Conservation (phyloP, 495 filamentous ascomycete genomes). For the Xylaria venustula region DNA sequence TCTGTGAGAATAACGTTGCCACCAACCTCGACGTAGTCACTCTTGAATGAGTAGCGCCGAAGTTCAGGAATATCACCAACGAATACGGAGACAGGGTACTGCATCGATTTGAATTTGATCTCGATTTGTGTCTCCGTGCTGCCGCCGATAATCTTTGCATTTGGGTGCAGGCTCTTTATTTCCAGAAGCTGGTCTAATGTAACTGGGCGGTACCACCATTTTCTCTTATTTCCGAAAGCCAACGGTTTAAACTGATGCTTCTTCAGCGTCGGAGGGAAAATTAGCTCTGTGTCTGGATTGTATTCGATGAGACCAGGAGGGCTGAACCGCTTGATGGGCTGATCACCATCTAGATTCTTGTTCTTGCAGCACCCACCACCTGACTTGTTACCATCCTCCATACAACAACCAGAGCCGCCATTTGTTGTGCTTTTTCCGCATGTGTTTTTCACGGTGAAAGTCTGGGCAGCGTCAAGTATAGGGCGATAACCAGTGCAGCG, state of each 20-base stretch:
- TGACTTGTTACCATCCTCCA: constrained; percentile 48
- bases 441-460: constrained; percentile 55
- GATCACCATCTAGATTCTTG: constrained; percentile 42
- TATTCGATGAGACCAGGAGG: constrained; percentile 90
- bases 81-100: constrained; percentile 86
- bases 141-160: constrained; percentile 91
- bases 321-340: constrained; percentile 67
- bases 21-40: constrained; percentile 81
- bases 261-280: constrained; percentile 81
- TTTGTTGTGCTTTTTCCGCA: constrained; percentile 61
- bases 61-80: constrained; percentile 92
- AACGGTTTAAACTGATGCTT: constrained; percentile 81
- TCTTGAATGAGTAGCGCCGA: constrained; percentile 71
- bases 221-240: constrained; percentile 90
- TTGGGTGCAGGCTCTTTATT: constrained; percentile 82
- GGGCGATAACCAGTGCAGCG: constrained; percentile 94
- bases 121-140: constrained; percentile 98
- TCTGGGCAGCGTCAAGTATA: constrained; percentile 87
- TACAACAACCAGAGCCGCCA: constrained; percentile 68
- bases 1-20: constrained; percentile 91
- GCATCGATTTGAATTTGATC: constrained; percentile 94
- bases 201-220: constrained; percentile 89
- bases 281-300: constrained; percentile 88
- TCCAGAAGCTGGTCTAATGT: constrained; percentile 84
- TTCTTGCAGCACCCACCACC: constrained; percentile 59